A percentile compares a stretch with the other conserved stretches of the same genome.
phyloP scores from a whole-genome alignment of 768 basidiomycete species.

The Phlebiopsis flavidoalba region DNA sequence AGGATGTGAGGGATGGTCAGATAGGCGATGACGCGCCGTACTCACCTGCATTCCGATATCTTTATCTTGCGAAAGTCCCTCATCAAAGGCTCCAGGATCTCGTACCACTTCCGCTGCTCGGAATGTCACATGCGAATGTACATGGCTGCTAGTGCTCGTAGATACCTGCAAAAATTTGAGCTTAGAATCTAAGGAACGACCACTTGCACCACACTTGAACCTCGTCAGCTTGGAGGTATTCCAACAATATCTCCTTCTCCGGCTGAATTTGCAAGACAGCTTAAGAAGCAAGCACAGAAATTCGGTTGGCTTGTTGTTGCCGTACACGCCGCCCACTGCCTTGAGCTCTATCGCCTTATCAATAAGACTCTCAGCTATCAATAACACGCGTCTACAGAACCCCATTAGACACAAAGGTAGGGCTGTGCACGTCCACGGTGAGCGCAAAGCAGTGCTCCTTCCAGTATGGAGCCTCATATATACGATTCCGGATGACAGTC shows the following conservation, averaged over 20 bases:
- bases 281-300: constrained; percentile 92
- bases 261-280: constrained; percentile 94
- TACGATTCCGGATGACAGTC: constrained; percentile 92
- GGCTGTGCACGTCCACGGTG: constrained; percentile 54
- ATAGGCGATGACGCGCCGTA: not conserved
- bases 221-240: constrained; percentile 95
- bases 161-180: constrained; percentile 52
- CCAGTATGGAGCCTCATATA: constrained; percentile 94
- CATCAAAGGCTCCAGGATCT: constrained; percentile 87
- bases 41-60: constrained; percentile 75
- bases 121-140: constrained; percentile 97
- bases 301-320: constrained; percentile 91
- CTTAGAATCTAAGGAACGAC: not conserved
- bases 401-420: not conserved
- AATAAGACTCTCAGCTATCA: constrained; percentile 82
- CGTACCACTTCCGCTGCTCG: constrained; percentile 85
- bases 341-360: constrained; percentile 85
- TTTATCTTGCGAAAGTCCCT: constrained; percentile 92
- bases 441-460: constrained; percentile 99
- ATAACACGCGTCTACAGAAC: not conserved
- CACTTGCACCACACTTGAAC: constrained; percentile 75
- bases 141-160: constrained; percentile 88
- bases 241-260: constrained; percentile 93
- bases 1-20: not conserved
- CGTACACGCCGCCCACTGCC: constrained; percentile 89